Conservation (phyloP, 2,329 filamentous ascomycete species). For the Colletotrichum gigasporum region DNA sequence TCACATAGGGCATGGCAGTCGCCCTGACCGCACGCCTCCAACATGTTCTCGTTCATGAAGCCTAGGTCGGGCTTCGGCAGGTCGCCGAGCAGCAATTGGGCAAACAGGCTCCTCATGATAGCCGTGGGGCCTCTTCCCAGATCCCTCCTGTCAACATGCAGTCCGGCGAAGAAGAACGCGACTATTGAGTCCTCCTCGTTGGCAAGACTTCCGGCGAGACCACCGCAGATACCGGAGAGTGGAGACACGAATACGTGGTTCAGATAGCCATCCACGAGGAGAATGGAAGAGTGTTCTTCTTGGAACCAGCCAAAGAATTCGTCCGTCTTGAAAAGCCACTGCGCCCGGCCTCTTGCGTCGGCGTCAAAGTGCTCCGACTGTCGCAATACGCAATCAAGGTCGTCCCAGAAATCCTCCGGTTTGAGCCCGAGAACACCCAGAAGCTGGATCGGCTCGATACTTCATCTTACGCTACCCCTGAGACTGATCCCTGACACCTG, state of each 20-base stretch:
- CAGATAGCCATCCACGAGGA: not conserved
- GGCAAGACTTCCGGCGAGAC: not conserved
- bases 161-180: not conserved
- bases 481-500: not conserved
- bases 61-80: not conserved
- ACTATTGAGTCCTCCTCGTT: not conserved
- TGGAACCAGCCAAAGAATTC: not conserved
- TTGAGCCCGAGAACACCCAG: not conserved
- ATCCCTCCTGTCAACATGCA: not conserved
- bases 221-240: not conserved
- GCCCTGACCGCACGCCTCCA: not conserved
- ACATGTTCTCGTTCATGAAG: not conserved
- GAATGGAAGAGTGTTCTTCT: not conserved
- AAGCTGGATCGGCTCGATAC: not conserved
- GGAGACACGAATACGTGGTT: not conserved
- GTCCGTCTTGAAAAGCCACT: not conserved
- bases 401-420: not conserved
- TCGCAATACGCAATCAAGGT: not conserved
- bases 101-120: not conserved
- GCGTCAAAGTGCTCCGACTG: not conserved
- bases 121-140: not conserved
- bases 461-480: not conserved
- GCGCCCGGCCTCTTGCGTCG: not conserved
- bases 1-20: not conserved
- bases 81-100: not conserved